Conservation (phyloP, 805 yeast genomes). For the Citeromyces nyonsensis region DNA sequence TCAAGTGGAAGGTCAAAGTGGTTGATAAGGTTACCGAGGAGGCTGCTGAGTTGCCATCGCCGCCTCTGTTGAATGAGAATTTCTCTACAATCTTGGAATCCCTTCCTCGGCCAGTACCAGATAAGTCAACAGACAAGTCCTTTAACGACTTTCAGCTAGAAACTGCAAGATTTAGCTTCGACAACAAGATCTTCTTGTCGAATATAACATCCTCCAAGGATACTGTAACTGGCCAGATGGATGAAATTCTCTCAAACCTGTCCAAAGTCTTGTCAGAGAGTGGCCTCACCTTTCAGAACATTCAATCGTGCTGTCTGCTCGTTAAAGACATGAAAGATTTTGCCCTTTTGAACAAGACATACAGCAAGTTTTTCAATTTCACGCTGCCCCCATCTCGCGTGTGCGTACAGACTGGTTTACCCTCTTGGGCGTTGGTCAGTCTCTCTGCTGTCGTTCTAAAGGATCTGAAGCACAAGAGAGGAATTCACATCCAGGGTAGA, state of each 20-base stretch:
- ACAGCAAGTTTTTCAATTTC: conserved; percentile 34
- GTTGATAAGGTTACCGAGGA: conserved; percentile 15
- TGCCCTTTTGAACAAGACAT: conserved; percentile 41
- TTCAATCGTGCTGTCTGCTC: conserved; percentile 46
- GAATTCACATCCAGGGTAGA: conserved; percentile 82
- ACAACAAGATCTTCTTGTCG: conserved; percentile 22
- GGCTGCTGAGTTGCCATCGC: conserved; percentile 7
- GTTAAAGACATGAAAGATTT: conserved; percentile 55
- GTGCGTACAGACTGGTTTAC: conserved; percentile 53
- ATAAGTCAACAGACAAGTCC: neutral
- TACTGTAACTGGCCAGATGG: conserved; percentile 25
- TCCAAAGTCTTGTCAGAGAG: conserved; percentile 14
- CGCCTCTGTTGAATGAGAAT: conserved; percentile 22
- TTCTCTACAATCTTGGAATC: conserved; percentile 9
- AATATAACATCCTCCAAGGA: conserved; percentile 19
- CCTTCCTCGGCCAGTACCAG: conserved; percentile 5
- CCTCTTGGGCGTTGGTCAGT: conserved; percentile 23
- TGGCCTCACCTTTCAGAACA: conserved; percentile 21
- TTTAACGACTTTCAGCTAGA: neutral
- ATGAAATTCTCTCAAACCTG: conserved; percentile 31
- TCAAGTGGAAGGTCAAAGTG: conserved; percentile 36
- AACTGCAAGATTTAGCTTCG: conserved; percentile 3
- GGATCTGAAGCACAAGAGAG: conserved; percentile 26
- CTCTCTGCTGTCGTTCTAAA: conserved; percentile 43
- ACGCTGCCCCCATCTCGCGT: conserved; percentile 82